Evolutionary conservation across 176 grass and related monocot species (phyloP).

Genomic region (Pontederia paniculata): DNA sequence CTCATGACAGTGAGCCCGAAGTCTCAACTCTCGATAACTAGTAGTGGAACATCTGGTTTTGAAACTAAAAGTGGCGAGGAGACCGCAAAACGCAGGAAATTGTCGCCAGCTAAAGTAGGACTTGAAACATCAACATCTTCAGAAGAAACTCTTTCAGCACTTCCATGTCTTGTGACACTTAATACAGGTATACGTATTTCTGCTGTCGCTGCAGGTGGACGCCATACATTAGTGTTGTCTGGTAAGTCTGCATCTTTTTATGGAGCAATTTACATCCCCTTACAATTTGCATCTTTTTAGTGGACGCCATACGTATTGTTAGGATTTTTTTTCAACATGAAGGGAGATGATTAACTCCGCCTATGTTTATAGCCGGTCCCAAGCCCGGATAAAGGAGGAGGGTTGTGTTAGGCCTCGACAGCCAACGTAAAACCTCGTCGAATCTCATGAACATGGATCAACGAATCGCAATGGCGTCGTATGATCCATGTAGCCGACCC

Average conservation of each 20-base stretch:
- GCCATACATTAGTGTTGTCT: constrained; percentile 91
- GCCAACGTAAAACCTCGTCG: too few relatives aligned
- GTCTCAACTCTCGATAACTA: constrained; percentile 61
- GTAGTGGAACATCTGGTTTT: constrained; percentile 33
- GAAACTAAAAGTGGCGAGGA: constrained; percentile 75
- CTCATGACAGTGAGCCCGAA: constrained; percentile 77
- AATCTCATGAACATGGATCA: too few relatives aligned
- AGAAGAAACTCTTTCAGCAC: constrained; percentile 85
- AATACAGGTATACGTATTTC: constrained; percentile 63
- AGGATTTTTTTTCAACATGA: background rate
- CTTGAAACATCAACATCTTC: constrained; percentile 70
- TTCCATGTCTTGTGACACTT: constrained; percentile 80
- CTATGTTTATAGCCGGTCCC: too few relatives aligned
- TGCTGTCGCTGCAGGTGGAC: constrained; percentile 87
- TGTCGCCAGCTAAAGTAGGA: constrained; percentile 72
- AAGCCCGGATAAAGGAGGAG: too few relatives aligned
- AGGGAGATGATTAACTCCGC: constrained; percentile 5
- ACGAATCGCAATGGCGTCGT: too few relatives aligned
- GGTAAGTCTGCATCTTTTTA: constrained; percentile 34
- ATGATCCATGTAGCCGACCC: too few relatives aligned
- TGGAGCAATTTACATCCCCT: background rate
- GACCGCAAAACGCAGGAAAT: constrained; percentile 59
- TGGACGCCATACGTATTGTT: too few relatives aligned
- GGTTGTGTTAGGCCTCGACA: too few relatives aligned
- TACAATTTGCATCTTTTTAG: too few relatives aligned